Percentiles rank a stretch among this genome's conserved stretches.
Conservation (phyloP, 345 rosid genomes). For the Populus alba region DNA sequence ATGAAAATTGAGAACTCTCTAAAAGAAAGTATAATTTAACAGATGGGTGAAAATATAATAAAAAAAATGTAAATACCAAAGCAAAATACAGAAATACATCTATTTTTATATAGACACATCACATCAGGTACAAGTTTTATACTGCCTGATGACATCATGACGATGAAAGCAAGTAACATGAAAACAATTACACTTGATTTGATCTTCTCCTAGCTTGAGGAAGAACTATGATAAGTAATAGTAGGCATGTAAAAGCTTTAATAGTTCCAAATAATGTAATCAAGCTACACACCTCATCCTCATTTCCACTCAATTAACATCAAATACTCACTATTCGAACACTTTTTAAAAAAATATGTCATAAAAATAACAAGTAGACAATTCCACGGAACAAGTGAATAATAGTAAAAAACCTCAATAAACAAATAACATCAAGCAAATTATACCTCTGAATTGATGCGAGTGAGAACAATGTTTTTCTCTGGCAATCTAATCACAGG, state of each 20-base stretch:
- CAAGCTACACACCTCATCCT: background rate
- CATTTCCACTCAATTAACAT: background rate
- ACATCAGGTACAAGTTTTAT: background rate
- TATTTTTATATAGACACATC: background rate
- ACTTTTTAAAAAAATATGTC: background rate
- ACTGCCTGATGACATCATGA: background rate
- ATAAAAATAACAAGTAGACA: background rate
- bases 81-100: background rate
- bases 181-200: background rate
- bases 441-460: constrained; percentile 92
- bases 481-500: constrained; percentile 89
- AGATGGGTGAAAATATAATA: background rate
- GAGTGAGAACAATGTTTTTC: constrained; percentile 73
- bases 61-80: background rate
- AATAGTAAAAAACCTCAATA: constrained; percentile 13
- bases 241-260: background rate
- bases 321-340: background rate
- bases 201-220: background rate
- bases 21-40: background rate
- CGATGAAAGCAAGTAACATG: background rate
- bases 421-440: background rate
- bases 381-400: background rate
- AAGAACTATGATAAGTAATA: background rate
- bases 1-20: background rate
- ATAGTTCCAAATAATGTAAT: background rate